Evolutionary conservation across 1,284 basidiomycete species (phyloP).

Genomic region (Cryptococcus sp.): DNA sequence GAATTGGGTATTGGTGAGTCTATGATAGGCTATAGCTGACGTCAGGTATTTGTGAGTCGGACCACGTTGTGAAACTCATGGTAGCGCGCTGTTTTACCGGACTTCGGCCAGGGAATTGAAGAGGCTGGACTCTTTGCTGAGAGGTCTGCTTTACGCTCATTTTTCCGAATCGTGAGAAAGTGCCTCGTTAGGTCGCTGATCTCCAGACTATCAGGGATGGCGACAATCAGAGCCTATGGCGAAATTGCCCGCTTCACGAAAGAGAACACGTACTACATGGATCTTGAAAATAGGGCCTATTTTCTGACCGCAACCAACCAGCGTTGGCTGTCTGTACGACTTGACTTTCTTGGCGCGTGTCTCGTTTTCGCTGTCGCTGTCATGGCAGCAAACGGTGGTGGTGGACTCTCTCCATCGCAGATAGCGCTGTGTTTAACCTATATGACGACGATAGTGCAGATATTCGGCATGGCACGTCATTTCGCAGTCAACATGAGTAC

Average conservation of each 20-base stretch:
- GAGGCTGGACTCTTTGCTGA: slow-evolving; percentile 58
- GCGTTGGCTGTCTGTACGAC: slow-evolving; percentile 72
- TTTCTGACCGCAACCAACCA: slow-evolving; percentile 49
- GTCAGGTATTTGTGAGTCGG: slow-evolving; percentile 17
- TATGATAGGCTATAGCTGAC: neutral
- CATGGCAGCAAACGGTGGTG: slow-evolving; percentile 47
- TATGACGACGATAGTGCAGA: slow-evolving; percentile 52
- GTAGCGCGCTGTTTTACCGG: slow-evolving; percentile 62
- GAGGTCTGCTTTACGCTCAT: slow-evolving; percentile 70
- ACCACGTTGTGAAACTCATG: neutral
- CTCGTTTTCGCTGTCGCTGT: slow-evolving; percentile 61
- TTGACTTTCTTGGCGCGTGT: slow-evolving; percentile 66
- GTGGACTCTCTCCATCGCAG: slow-evolving; percentile 61
- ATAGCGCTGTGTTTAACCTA: slow-evolving; percentile 69
- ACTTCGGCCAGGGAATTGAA: slow-evolving; percentile 71
- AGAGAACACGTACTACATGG: slow-evolving; percentile 67
- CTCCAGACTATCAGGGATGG: slow-evolving; percentile 57
- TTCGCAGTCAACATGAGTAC: neutral
- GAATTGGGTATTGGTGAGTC: slow-evolving; percentile 31
- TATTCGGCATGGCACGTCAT: slow-evolving; percentile 52
- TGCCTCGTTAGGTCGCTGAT: slow-evolving; percentile 42
- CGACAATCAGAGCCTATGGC: slow-evolving; percentile 70
- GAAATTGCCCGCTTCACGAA: slow-evolving; percentile 61
- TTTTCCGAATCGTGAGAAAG: slow-evolving; percentile 64
- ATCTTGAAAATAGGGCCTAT: slow-evolving; percentile 66